Evolutionary conservation across 2,329 filamentous ascomycete genomes (phyloP), one percentile per base, ranked within the genome.

Genomic region (Didymella sp.): DNA sequence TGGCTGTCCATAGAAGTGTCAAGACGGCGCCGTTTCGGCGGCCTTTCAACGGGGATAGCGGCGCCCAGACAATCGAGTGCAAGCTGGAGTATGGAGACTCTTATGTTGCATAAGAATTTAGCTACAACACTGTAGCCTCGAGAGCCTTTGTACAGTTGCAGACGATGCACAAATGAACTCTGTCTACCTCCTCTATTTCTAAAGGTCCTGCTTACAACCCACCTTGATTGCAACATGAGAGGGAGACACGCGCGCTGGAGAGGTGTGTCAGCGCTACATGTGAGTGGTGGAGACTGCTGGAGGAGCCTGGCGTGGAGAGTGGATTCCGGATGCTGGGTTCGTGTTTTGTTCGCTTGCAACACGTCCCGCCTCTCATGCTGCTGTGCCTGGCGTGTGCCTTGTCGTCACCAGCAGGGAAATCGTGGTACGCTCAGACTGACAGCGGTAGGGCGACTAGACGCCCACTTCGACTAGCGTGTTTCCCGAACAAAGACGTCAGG

Each of bases 381-480:
- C 59, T 41, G 63, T 37, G 33, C 33, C 33, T 37, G 33, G 33
- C 17, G n/a, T 61, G 54, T 66, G 68, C 62, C 59, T 61, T 58
- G 61, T 57, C 46, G 60, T 63, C 60, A 31, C 38, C 53, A 46
- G 58, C 68, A 71, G 57, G 69, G 68, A 65, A 59, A 49, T 54
- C 47, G 60, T 57, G 57, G 65, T 62, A 59, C 54, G 59, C 61
- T 41, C 47, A 61, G 56, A 59, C 63, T 69, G 68, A 69, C 66
- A 72, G 63, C 61, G 61, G 66, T 67, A 71, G 65, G 71, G 68
- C 70, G 69, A 72, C 56, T 63, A 70, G 70, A 69, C 44, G 56
- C 60, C 63, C 65, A 60, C 46, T 51, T 41, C 15, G 38, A 41
- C 38, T 52, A 35, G 31, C 30, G 33, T 52, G 40, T 55, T 55